Evolutionary conservation across 2,329 filamentous ascomycete species (phyloP).

Genomic region (Colletotrichum eleusines): DNA sequence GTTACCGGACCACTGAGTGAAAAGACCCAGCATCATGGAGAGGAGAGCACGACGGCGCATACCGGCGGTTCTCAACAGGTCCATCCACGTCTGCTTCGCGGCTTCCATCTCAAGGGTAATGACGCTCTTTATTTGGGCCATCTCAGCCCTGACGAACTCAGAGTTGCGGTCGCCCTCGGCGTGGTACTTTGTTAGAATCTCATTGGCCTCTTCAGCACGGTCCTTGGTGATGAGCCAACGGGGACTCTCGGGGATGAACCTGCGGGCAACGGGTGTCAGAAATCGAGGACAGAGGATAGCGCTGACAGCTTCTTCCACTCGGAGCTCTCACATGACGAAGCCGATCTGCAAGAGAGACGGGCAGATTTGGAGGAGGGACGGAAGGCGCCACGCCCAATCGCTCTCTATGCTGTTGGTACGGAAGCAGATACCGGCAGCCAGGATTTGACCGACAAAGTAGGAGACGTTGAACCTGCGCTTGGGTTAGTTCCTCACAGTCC

Average conservation of each 20-base stretch:
- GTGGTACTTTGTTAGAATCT: slow-evolving; percentile 57
- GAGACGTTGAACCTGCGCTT: slow-evolving; percentile 64
- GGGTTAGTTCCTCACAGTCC: not conserved
- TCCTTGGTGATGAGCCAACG: slow-evolving; percentile 51
- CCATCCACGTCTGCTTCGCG: slow-evolving; percentile 65
- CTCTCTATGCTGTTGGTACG: slow-evolving; percentile 56
- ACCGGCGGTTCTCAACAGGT: slow-evolving; percentile 63
- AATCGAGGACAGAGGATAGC: not conserved
- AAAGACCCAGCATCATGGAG: slow-evolving; percentile 62
- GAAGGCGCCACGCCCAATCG: slow-evolving; percentile 59
- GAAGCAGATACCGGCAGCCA: slow-evolving; percentile 63
- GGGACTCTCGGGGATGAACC: slow-evolving; percentile 50
- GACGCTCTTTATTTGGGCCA: slow-evolving; percentile 70
- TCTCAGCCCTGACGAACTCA: slow-evolving; percentile 68
- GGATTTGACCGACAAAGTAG: slow-evolving; percentile 64
- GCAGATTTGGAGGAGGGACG: slow-evolving; percentile 60
- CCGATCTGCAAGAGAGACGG: slow-evolving; percentile 57
- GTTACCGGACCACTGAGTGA: slow-evolving; percentile 67
- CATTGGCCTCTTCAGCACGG: slow-evolving; percentile 49
- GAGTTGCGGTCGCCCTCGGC: slow-evolving; percentile 64
- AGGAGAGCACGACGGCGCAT: slow-evolving; percentile 64
- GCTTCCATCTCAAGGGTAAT: slow-evolving; percentile 67
- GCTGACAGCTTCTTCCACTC: not conserved
- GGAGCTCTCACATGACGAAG: slow-evolving; percentile 55
- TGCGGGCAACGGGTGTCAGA: slow-evolving; percentile 50